These are phyloP conservation scores for Epichloe gansuensis DNA, from an alignment of 2,329 filamentous ascomycete genomes.

Conservation along the genomic window DNA sequence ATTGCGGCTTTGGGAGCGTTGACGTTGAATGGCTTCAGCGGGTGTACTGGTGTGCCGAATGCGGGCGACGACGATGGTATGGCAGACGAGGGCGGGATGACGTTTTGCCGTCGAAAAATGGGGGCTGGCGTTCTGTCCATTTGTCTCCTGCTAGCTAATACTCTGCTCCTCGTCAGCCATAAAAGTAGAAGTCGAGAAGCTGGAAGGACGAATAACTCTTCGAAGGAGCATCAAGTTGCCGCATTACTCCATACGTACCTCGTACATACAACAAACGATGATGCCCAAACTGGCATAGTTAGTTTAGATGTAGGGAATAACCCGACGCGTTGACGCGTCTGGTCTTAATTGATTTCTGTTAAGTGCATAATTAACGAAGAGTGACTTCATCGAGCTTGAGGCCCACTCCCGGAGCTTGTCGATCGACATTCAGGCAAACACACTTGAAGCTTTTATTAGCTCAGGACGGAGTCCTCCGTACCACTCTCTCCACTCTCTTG, in stretches of 20 bases:
- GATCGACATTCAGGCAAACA: not conserved
- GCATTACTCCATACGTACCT: too few species aligned
- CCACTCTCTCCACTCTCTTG: not conserved
- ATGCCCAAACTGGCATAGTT: not conserved
- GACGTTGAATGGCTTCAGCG: conserved; percentile 51
- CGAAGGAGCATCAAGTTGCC: not conserved
- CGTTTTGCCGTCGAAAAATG: conserved; percentile 24
- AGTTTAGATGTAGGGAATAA: not conserved
- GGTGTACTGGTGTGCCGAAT: conserved; percentile 76
- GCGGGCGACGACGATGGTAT: conserved; percentile 83
- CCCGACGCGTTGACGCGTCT: conserved; percentile 25
- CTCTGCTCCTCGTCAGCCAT: not conserved
- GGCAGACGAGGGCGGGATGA: conserved; percentile 34
- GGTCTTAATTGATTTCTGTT: conserved; percentile 21
- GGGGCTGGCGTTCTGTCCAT: conserved; percentile 28
- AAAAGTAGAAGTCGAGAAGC: not conserved
- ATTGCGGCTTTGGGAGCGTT: conserved; percentile 49
- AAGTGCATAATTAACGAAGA: conserved; percentile 14
- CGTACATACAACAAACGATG: not conserved
- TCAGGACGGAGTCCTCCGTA: too few species aligned
- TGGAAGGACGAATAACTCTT: not conserved
- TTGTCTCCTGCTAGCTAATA: not conserved
- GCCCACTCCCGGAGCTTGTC: not conserved
- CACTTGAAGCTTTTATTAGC: not conserved
- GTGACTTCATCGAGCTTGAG: conserved; percentile 19